Evolutionary conservation across 1,284 basidiomycete genomes (phyloP), one percentile per base, ranked within the genome.

Genomic region (Moesziomyces antarcticus): DNA sequence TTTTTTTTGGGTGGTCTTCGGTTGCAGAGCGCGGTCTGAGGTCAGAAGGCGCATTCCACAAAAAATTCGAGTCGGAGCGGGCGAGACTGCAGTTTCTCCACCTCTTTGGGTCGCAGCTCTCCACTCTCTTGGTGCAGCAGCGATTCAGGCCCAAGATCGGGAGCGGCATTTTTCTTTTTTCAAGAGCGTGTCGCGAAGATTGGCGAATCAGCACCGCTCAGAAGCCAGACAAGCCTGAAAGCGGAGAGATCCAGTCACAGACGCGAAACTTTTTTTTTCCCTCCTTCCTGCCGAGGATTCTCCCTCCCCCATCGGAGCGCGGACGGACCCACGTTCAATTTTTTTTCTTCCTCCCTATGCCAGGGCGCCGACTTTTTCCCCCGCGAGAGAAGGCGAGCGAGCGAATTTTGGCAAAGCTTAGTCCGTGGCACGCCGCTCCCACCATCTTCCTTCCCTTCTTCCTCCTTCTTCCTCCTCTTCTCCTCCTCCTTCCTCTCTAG

Each of bases 391-490:
- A 27, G 14, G 24, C 20, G 25, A 43, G 44, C 25, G 25, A 27
- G 25, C 25, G 25, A 27, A 27, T 27, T 21, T 21, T 42, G 48
- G 48, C 37, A 42, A 54, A 64, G 50, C 46, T 71, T 65, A 62
- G 62, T 61, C 54, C 18, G 52, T 56, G 25, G 62, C 42, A 42
- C 22, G 55, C 58, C 33, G 42, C 71, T 70, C 63, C 51, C 63
- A 62, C 58, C 71, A 74, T 69, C 71, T 74, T 74, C 49, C 68
- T 67, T 66, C 68, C 56, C 41, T 59, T 74, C 67, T 56, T 68
- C 72, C 58, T 71, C 56, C 60, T 74, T 71, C 64, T 66, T 64
- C 48, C 57, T 57, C 62, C 60, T 56, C 55, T 40, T 41, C 54
- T 42, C 44, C 42, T 71, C 63, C 63, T 70, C 68, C 71, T 67